These are phyloP conservation scores for Cladophialophora chaetospira DNA, from an alignment of 2,329 filamentous ascomycete species.

Conservation along the genomic window DNA sequence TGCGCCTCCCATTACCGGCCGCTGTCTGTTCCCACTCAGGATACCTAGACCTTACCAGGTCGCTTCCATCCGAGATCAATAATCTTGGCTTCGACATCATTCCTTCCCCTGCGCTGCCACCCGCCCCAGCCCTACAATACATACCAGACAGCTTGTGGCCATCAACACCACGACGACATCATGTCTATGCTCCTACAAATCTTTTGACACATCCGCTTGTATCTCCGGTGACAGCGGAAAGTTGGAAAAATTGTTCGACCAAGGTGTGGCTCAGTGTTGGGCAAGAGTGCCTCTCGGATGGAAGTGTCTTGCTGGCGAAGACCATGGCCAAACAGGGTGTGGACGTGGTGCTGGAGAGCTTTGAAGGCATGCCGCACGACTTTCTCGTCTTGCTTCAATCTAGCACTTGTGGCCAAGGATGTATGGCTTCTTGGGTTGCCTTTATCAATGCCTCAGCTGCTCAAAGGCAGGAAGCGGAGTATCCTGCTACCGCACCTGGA, in stretches of 20 bases:
- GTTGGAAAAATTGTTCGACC: conserved; percentile 2
- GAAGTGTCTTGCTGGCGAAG: conserved; percentile 2
- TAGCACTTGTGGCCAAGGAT: neutral
- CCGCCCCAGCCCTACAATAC: neutral
- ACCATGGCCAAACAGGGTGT: conserved; percentile 7
- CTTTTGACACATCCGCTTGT: conserved; percentile 15
- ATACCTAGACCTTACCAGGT: conserved; percentile 8
- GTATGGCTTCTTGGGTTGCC: neutral
- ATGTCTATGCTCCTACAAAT: neutral
- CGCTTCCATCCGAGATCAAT: neutral
- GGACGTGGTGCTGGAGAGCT: neutral
- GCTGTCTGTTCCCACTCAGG: neutral
- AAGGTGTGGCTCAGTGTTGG: conserved; percentile 1
- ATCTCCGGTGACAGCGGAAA: conserved; percentile 6
- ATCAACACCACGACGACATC: conserved; percentile 4
- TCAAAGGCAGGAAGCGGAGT: neutral
- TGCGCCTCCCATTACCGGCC: conserved; percentile 34
- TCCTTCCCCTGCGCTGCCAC: neutral
- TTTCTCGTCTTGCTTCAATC: neutral
- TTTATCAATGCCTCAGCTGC: neutral
- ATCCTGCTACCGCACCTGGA: neutral
- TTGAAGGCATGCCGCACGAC: conserved; percentile 8
- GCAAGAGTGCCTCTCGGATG: conserved; percentile 5
- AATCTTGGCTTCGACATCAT: conserved; percentile 12
- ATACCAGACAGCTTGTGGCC: conserved; percentile 10